Evolutionary conservation across 768 basidiomycete genomes (phyloP).

Genomic region (Podaxis sp.): DNA sequence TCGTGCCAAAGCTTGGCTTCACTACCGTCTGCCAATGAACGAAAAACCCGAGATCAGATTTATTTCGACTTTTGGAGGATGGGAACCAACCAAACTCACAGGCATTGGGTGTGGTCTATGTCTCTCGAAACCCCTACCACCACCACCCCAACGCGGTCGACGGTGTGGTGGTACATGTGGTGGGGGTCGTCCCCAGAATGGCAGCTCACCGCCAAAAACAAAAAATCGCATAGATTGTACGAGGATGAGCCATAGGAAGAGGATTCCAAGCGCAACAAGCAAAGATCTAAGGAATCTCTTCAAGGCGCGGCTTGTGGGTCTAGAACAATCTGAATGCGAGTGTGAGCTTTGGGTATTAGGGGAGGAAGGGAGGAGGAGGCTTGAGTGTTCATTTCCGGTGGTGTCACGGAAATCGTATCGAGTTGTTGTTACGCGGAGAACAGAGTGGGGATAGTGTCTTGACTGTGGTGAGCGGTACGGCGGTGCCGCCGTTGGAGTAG

Average conservation of each 20-base stretch:
- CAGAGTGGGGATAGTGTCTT: neutral
- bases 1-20: neutral
- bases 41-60: neutral
- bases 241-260: slow-evolving; percentile 2
- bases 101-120: neutral
- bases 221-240: neutral
- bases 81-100: neutral
- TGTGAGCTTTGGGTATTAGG: neutral
- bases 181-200: neutral
- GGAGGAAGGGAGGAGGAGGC: neutral
- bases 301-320: neutral
- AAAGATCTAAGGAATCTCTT: neutral
- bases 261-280: neutral
- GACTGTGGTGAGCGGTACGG: neutral
- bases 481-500: neutral
- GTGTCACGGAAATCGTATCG: neutral
- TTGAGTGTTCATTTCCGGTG: neutral
- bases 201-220: neutral
- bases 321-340: neutral
- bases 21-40: neutral
- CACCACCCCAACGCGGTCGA: neutral
- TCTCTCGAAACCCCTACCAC: no score
- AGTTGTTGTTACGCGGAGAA: neutral
- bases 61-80: neutral
- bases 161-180: neutral